Conservation (phyloP, 2,329 filamentous ascomycete genomes). For the Talaromyces rugulosus region DNA sequence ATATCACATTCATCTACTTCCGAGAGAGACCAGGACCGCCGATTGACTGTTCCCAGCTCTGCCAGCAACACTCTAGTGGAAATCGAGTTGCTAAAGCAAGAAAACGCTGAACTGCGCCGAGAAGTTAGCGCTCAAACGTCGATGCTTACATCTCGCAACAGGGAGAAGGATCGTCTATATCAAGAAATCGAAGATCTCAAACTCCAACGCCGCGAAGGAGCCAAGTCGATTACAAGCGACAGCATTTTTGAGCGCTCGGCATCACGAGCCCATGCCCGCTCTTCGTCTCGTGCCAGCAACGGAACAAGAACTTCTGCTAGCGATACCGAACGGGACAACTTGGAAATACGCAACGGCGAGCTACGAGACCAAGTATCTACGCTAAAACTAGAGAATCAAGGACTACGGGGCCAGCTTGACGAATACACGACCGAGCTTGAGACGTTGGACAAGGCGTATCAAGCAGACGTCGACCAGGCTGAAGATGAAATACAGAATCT, state of each 20-base stretch:
- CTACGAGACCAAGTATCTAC: conserved; percentile 82
- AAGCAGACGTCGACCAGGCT: conserved; percentile 74
- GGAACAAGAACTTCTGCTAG: conserved; percentile 62
- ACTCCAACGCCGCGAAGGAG: conserved; percentile 65
- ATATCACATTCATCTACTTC: conserved; percentile 35
- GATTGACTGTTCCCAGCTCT: conserved; percentile 50
- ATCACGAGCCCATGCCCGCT: conserved; percentile 72
- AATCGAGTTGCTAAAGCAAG: conserved; percentile 75
- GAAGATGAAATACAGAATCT: conserved; percentile 75
- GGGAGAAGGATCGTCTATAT: conserved; percentile 90
- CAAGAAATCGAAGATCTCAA: conserved; percentile 98
- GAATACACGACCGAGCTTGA: conserved; percentile 77
- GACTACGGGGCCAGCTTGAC: conserved; percentile 77
- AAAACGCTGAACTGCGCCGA: conserved; percentile 86
- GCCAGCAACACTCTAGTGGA: conserved; percentile 73
- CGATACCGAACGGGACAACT: conserved; percentile 77
- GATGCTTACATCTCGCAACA: conserved; percentile 93
- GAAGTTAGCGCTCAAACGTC: conserved; percentile 95
- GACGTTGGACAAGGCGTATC: conserved; percentile 64
- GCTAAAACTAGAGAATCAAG: conserved; percentile 83
- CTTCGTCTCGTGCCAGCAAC: conserved; percentile 70
- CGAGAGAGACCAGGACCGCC: conserved; percentile 26
- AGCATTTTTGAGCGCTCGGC: conserved; percentile 93
- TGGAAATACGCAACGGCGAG: conserved; percentile 78
- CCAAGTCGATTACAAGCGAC: conserved; percentile 64